phyloP scores from a whole-genome alignment of 78 protist species.

The slime mould (Dictyostelium discoideum) region DNA sequence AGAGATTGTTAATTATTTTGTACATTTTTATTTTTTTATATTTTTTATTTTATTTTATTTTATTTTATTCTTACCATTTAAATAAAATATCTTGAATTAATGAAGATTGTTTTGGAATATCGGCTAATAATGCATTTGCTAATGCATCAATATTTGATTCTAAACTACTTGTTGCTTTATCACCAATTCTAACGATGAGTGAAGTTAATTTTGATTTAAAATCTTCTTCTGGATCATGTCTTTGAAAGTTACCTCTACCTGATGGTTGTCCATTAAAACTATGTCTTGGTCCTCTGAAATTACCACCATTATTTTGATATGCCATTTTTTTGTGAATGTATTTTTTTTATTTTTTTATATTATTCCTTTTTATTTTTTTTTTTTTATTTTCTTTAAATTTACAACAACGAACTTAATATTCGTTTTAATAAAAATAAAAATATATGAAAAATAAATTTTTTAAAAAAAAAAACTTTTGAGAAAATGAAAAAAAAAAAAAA shows the following conservation, averaged over 20 bases:
- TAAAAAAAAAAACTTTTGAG: too few relatives aligned
- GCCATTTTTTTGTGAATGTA: background rate
- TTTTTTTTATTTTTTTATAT: background rate
- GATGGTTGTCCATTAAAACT: background rate
- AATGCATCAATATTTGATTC: slow-evolving; percentile 70
- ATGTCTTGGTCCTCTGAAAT: slow-evolving; percentile 1
- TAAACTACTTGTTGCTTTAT: slow-evolving; percentile 27
- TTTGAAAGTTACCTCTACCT: background rate
- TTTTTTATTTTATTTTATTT: too few relatives aligned
- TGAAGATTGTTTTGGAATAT: slow-evolving; percentile 34
- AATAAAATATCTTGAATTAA: slow-evolving; percentile 54
- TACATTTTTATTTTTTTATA: too few relatives aligned
- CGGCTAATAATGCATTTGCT: slow-evolving; percentile 41
- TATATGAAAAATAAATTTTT: background rate
- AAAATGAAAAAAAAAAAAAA: too few relatives aligned
- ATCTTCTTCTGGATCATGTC: slow-evolving; percentile 47
- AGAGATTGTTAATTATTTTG: background rate
- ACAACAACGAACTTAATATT: background rate
- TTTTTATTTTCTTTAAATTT: background rate
- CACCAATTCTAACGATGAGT: slow-evolving; percentile 67
- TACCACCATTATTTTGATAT: background rate
- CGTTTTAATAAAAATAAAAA: background rate
- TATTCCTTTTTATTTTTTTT: background rate
- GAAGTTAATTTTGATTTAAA: slow-evolving; percentile 52
- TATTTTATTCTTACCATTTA: slow-evolving; percentile 39